Base-by-base conservation (phyloP, 495 filamentous ascomycete species). In the Aspergillus ostianus region DNA sequence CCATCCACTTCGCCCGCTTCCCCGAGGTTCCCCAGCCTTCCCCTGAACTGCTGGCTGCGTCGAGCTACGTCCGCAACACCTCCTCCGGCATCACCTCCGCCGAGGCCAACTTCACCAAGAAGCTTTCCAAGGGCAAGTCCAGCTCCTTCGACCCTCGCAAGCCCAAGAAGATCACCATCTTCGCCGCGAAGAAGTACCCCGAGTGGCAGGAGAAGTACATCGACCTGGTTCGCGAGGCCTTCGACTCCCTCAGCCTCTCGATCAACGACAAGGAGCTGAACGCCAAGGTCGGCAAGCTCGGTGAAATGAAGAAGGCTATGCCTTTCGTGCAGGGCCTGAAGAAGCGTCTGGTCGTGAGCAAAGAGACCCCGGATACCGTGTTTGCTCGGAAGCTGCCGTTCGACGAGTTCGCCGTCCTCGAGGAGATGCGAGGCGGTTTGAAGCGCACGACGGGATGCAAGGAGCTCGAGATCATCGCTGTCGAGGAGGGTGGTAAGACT, bases 301-400 rank as follows among this genome's bases (percentile, higher is more conserved):
- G 84, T 27, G 93, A 97, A 75, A 90, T 89, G 83, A 98, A 98
- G 84, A 91, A 93, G 74, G 93, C 91, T 26, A 98, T 98, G 94
- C 95, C 95, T 6, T 98, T 97, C 67, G 86, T 98, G 5, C 92
- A 98, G 73, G 74, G 68, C 1, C 75, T 98, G 52, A 97, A 97
- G 87, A 87, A 84, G 66, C 82, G 90, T 19, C 81, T 98, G 23
- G 71, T 88, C 48, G 70, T 68, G 20, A 84, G 82, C 46, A 73
- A 80, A 32, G 84, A 85, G 68, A 58, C 70, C 8, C 77, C 82
- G 8, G 76, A 84, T 19, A 77, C 68, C 9, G 92, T 97, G 47
- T 88, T 97, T 65, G 84, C 91, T 20, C 77, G 92, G 55, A 90
- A 91, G 73, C 74, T 98, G 53, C 81, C 82, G 5, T 98, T 98